Evolutionary conservation across 2,329 filamentous ascomycete species (phyloP).

Genomic region (Aspergillus pseudoglaucus): DNA sequence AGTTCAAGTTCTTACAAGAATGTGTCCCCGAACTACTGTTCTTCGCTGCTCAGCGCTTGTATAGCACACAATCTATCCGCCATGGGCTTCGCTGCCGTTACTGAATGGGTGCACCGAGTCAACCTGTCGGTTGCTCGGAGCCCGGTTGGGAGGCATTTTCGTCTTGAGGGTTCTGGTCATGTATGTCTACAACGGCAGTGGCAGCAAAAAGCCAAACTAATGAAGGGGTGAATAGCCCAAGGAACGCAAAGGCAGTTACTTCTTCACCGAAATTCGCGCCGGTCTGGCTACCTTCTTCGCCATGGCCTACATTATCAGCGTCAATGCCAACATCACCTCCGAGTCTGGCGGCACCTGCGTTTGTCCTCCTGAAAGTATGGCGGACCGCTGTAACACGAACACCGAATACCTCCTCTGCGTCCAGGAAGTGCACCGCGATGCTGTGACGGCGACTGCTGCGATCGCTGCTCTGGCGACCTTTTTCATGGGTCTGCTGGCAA

Average conservation of each 20-base stretch:
- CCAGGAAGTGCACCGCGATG: constrained; percentile 62
- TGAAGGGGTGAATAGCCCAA: constrained; percentile 45
- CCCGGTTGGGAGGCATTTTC: constrained; percentile 65
- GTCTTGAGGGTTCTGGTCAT: constrained; percentile 75
- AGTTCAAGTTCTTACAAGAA: no score
- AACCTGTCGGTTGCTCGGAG: constrained; percentile 52
- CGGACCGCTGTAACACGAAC: constrained; percentile 43
- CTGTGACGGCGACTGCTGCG: constrained; percentile 78
- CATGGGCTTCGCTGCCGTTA: constrained; percentile 8
- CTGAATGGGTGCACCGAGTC: constrained; percentile 17
- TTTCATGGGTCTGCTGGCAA: constrained; percentile 75
- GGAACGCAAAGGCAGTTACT: constrained; percentile 67
- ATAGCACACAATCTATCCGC: background rate
- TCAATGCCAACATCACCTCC: constrained; percentile 64
- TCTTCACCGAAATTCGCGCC: constrained; percentile 77
- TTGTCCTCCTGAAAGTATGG: constrained; percentile 49
- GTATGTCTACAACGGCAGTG: constrained; percentile 45
- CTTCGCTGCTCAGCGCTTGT: no score
- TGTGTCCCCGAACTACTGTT: no score
- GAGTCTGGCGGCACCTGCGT: constrained; percentile 70
- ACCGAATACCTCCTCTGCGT: constrained; percentile 40
- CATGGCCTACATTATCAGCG: constrained; percentile 72
- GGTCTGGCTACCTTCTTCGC: constrained; percentile 74
- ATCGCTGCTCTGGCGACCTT: constrained; percentile 75
- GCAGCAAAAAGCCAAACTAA: background rate